Conservation (phyloP, 148 eudicot genomes). For the Silene conica region DNA sequence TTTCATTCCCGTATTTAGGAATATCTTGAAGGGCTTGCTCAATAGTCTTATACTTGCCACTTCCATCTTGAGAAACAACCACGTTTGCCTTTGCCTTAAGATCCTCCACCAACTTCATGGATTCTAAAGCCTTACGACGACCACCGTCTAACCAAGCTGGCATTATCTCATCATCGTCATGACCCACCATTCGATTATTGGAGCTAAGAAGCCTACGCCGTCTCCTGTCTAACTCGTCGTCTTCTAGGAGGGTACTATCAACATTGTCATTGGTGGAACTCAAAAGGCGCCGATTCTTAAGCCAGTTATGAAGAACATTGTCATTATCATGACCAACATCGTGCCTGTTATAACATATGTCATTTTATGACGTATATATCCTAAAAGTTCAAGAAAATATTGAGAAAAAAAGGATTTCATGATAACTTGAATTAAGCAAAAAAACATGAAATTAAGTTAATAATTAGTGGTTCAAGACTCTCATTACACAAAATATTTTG, state of each 20-base stretch:
- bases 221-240: constrained; percentile 12
- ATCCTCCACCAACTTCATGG: constrained; percentile 7
- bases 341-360: constrained; percentile 2
- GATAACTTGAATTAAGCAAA: too few species aligned
- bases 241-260: constrained; percentile 12
- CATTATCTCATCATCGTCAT: neutral
- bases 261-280: constrained; percentile 12
- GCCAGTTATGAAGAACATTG: neutral
- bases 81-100: constrained; percentile 37
- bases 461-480: too few species aligned
- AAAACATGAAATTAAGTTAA: too few species aligned
- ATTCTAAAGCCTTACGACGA: constrained; percentile 31
- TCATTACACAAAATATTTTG: too few species aligned
- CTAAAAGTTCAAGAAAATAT: neutral
- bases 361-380: neutral
- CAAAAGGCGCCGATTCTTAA: constrained; percentile 35
- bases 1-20: constrained; percentile 34
- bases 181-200: constrained; percentile 9
- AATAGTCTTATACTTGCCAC: constrained; percentile 52
- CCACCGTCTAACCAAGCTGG: constrained; percentile 38
- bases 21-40: constrained; percentile 47
- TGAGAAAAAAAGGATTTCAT: too few species aligned
- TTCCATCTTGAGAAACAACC: constrained; percentile 67
- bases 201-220: constrained; percentile 36
- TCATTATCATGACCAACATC: neutral